These are phyloP conservation scores for Globisporangium spinosum DNA, from an alignment of 352 stramenopile genomes.

Conservation along the genomic window DNA sequence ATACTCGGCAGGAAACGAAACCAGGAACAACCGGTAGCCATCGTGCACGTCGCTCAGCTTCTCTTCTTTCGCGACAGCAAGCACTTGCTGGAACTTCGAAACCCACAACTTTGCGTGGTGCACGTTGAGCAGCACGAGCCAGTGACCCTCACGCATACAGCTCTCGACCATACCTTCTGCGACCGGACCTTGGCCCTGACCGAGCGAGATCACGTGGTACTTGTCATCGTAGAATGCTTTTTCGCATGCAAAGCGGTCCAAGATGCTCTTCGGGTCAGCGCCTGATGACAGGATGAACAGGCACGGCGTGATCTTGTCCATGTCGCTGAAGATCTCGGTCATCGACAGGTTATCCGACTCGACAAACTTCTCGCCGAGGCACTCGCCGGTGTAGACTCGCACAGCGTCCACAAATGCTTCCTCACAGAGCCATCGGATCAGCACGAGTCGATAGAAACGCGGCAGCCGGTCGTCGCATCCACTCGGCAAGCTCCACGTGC, in stretches of 20 bases:
- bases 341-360: conserved; percentile 25
- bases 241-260: conserved; percentile 51
- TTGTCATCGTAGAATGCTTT: conserved; percentile 30
- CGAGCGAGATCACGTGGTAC: conserved; percentile 66
- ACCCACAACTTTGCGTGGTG: conserved; percentile 79
- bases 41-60: conserved; percentile 40
- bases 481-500: conserved; percentile 39
- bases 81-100: conserved; percentile 47
- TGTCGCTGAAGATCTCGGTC: conserved; percentile 47
- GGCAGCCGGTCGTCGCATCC: conserved; percentile 30
- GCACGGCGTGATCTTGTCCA: conserved; percentile 59
- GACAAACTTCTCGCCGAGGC: conserved; percentile 29
- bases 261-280: conserved; percentile 46
- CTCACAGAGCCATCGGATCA: conserved; percentile 58
- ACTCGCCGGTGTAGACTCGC: conserved; percentile 36
- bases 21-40: conserved; percentile 67
- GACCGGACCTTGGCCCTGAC: conserved; percentile 70
- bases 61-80: conserved; percentile 29
- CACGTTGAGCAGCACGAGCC: conserved; percentile 75
- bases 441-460: conserved; percentile 46
- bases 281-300: conserved; percentile 77
- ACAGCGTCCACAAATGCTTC: conserved; percentile 41
- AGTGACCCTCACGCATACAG: conserved; percentile 45
- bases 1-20: conserved; percentile 57
- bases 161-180: conserved; percentile 57